These are phyloP conservation scores for Taiozyma onychis DNA, from an alignment of 1,139 yeast species.

Conservation along the genomic window DNA sequence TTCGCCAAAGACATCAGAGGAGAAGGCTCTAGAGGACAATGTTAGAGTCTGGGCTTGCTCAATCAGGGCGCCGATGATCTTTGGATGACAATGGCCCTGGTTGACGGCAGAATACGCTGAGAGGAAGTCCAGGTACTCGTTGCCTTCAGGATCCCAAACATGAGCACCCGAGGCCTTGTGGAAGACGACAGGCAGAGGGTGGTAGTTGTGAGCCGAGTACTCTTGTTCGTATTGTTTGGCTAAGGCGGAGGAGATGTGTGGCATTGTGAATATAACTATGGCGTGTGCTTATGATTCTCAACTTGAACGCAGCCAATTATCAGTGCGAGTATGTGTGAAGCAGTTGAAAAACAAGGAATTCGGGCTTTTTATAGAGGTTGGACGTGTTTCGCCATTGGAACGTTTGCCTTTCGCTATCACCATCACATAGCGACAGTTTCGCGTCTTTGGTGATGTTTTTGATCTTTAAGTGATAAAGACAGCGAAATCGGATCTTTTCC, in stretches of 20 bases:
- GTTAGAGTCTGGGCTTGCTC: slow-evolving; percentile 87
- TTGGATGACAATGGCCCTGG: slow-evolving; percentile 98
- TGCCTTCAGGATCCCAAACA: slow-evolving; percentile 98
- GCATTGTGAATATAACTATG: slow-evolving; percentile 7
- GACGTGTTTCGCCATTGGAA: too few species aligned
- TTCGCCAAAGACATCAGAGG: slow-evolving; percentile 81
- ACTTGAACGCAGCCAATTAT: too few species aligned
- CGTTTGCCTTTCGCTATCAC: slow-evolving; percentile 19
- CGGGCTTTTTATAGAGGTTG: not conserved
- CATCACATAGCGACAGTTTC: slow-evolving; percentile 21
- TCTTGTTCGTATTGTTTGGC: slow-evolving; percentile 67
- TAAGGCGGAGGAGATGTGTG: slow-evolving; percentile 53
- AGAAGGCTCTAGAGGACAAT: slow-evolving; percentile 87
- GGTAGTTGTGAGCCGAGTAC: slow-evolving; percentile 95
- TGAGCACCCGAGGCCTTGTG: slow-evolving; percentile 84
- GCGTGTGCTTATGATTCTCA: too few species aligned
- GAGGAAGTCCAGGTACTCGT: slow-evolving; percentile 76
- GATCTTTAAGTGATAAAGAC: slow-evolving; percentile 20
- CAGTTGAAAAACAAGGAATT: not conserved
- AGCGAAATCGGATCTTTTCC: slow-evolving; percentile 12
- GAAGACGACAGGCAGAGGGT: slow-evolving; percentile 93
- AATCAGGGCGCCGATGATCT: slow-evolving; percentile 74
- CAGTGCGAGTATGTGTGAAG: too few species aligned
- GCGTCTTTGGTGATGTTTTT: slow-evolving; percentile 3
- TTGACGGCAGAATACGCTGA: slow-evolving; percentile 96